Conservation (phyloP, 371 early-diverging fungal genomes). For the Paraphysoderma sedebokerense region DNA sequence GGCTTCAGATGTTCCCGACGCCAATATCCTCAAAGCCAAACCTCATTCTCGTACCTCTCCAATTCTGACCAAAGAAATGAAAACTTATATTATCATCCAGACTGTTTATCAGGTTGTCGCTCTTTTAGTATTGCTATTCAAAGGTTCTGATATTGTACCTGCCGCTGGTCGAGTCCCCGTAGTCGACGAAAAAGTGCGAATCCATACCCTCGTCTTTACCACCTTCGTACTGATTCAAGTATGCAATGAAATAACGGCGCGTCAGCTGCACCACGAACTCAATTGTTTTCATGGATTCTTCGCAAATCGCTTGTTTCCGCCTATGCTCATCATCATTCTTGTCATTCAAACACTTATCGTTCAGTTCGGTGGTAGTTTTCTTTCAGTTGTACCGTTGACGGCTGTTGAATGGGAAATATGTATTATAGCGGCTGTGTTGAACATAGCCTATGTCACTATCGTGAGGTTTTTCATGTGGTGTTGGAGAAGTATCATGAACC, state of each 20-base stretch:
- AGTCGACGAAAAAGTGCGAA: conserved; percentile 5
- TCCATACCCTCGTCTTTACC: conserved; percentile 50
- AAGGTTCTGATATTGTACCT: conserved; percentile 21
- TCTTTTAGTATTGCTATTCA: conserved; percentile 31
- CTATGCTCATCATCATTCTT: conserved; percentile 33
- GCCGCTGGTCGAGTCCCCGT: not conserved
- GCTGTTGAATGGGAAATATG: conserved; percentile 44
- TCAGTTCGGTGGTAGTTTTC: conserved; percentile 38
- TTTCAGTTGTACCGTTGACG: conserved; percentile 28
- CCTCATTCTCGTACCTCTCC: conserved; percentile 45
- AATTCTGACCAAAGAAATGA: conserved; percentile 44
- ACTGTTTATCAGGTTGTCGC: conserved; percentile 38
- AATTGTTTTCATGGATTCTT: conserved; percentile 38
- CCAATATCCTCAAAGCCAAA: conserved; percentile 32
- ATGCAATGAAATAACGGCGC: conserved; percentile 40
- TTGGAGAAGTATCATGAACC: too few relatives aligned
- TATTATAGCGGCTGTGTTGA: conserved; percentile 38
- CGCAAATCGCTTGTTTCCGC: conserved; percentile 36
- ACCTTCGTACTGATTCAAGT: conserved; percentile 63
- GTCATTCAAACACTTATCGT: conserved; percentile 41
- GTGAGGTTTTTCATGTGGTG: too few relatives aligned
- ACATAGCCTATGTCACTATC: conserved; percentile 22
- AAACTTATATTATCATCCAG: conserved; percentile 51
- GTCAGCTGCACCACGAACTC: conserved; percentile 39
- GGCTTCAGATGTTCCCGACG: conserved; percentile 53